Conservation (phyloP, 768 basidiomycete species). For the Trametes gibbosa region DNA sequence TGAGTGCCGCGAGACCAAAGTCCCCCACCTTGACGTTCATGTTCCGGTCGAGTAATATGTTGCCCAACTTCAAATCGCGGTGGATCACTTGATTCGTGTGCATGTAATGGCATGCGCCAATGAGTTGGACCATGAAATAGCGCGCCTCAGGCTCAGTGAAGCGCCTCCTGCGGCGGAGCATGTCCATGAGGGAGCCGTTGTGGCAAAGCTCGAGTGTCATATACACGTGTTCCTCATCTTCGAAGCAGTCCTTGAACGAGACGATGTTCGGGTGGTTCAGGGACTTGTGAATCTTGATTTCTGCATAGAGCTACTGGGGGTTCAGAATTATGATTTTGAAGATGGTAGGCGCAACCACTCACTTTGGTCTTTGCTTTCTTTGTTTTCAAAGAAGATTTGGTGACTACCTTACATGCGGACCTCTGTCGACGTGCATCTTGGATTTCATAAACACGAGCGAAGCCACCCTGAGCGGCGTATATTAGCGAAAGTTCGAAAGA, state of each 20-base stretch:
- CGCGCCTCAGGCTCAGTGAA: constrained; percentile 92
- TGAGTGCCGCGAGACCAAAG: constrained; percentile 94
- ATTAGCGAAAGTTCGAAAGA: neutral
- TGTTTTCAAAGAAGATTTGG: constrained; percentile 87
- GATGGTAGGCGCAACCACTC: constrained; percentile 13
- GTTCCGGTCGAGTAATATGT: constrained; percentile 84
- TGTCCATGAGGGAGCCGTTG: constrained; percentile 87
- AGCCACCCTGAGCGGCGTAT: constrained; percentile 62
- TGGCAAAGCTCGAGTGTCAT: constrained; percentile 94
- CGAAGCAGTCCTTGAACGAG: constrained; percentile 88
- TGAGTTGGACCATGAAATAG: constrained; percentile 90
- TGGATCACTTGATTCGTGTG: constrained; percentile 96
- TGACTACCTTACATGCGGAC: constrained; percentile 91
- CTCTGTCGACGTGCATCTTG: constrained; percentile 62
- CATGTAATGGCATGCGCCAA: constrained; percentile 97
- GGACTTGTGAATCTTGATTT: constrained; percentile 96
- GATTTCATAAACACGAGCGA: constrained; percentile 96
- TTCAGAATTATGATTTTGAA: neutral
- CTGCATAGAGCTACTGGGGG: constrained; percentile 81
- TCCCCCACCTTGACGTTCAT: constrained; percentile 98
- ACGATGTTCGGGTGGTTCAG: constrained; percentile 93
- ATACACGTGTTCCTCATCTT: constrained; percentile 94
- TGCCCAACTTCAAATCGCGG: constrained; percentile 94
- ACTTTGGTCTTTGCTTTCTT: constrained; percentile 99
- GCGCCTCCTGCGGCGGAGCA: constrained; percentile 81